phyloP scores from a whole-genome alignment of 2,329 filamentous ascomycete genomes.

The Myriosclerotinia curreyana region DNA sequence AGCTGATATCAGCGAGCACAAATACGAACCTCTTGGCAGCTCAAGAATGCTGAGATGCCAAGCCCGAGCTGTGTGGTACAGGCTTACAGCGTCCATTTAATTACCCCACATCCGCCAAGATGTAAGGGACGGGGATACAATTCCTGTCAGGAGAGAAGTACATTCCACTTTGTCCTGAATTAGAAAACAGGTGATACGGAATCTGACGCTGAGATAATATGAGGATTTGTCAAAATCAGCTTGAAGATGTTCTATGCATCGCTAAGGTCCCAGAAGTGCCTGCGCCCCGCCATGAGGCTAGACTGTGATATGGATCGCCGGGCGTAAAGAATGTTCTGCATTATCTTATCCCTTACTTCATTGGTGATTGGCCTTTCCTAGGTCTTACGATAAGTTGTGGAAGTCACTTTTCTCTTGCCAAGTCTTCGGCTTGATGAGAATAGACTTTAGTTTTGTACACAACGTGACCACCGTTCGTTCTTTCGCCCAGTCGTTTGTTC shows the following conservation, averaged over 20 bases:
- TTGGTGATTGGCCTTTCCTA: neutral
- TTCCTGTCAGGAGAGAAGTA: constrained; percentile 8
- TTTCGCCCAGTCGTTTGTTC: constrained; percentile 4
- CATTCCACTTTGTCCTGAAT: constrained; percentile 15
- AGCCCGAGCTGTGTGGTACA: constrained; percentile 15
- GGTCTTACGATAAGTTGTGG: neutral
- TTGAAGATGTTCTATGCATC: constrained; percentile 1
- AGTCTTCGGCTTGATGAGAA: constrained; percentile 1
- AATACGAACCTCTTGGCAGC: constrained; percentile 19
- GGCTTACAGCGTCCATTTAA: constrained; percentile 7
- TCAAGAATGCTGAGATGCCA: constrained; percentile 16
- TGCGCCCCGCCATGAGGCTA: neutral
- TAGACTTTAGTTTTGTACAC: neutral
- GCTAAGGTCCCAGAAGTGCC: neutral
- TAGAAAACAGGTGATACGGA: constrained; percentile 4
- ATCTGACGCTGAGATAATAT: neutral
- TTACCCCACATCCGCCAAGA: constrained; percentile 15
- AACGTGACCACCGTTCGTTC: neutral
- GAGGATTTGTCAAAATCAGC: neutral
- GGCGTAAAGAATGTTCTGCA: neutral
- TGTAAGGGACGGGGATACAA: constrained; percentile 8
- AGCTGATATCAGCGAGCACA: constrained; percentile 14
- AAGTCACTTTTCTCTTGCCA: neutral
- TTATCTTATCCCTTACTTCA: constrained; percentile 1
- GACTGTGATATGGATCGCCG: constrained; percentile 17